Percentiles rank a stretch among this genome's conserved stretches.
These are phyloP conservation scores for Russula lepida DNA, from an alignment of 768 basidiomycete species.

Conservation along the genomic window DNA sequence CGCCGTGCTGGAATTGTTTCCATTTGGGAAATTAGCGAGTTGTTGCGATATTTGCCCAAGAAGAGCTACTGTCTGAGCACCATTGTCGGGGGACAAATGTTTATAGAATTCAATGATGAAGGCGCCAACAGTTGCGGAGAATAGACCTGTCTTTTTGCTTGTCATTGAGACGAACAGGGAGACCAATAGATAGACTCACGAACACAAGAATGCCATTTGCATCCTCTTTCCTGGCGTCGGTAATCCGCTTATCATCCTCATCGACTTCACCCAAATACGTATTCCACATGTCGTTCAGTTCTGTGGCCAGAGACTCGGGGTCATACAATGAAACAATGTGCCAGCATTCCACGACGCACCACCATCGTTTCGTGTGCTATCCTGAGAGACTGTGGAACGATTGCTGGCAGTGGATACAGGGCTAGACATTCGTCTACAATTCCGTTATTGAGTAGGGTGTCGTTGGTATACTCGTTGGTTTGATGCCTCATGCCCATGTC, in stretches of 20 bases:
- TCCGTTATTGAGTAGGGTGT: too few relatives aligned
- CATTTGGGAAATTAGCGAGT: background rate
- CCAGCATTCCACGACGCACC: background rate
- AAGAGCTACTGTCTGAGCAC: background rate
- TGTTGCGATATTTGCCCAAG: background rate
- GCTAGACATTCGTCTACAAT: too few relatives aligned
- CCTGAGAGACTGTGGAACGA: too few relatives aligned
- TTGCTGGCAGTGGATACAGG: too few relatives aligned
- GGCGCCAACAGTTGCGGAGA: background rate
- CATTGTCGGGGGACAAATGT: background rate
- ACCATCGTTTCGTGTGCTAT: background rate
- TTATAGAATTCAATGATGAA: background rate
- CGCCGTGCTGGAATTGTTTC: background rate
- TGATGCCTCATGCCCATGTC: too few relatives aligned
- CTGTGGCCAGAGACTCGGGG: background rate
- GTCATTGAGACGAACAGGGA: background rate
- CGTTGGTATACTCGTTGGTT: too few relatives aligned
- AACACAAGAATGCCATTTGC: background rate
- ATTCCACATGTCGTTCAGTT: background rate
- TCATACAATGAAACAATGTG: background rate
- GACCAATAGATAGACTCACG: background rate
- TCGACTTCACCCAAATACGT: background rate
- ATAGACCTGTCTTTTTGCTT: background rate
- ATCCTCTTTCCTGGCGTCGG: background rate
- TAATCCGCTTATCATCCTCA: background rate